Conservation (phyloP, 2,329 filamentous ascomycete species). For the Fusarium odoratissimum region DNA sequence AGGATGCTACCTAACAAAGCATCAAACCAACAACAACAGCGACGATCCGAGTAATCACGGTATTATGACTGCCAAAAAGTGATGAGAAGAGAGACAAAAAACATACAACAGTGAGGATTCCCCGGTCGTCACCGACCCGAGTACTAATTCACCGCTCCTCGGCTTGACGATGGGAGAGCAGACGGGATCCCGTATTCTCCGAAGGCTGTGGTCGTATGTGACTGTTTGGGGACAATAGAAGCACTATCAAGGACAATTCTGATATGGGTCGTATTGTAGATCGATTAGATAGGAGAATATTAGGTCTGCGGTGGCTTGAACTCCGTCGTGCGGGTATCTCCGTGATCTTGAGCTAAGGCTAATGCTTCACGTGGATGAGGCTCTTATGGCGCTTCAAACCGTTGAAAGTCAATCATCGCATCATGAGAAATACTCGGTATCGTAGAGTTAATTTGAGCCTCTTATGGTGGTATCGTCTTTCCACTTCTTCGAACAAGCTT, state of each 20-base stretch:
- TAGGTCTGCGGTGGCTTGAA: neutral
- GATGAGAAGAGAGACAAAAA: neutral
- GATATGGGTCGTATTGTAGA: accelerated
- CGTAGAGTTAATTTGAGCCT: neutral
- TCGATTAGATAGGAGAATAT: neutral
- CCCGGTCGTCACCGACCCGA: conserved; percentile 22
- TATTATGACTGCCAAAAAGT: neutral
- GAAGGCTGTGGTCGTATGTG: conserved; percentile 29
- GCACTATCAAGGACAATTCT: neutral
- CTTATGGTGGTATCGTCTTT: accelerated
- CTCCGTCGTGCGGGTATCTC: neutral
- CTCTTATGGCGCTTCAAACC: conserved; percentile 10
- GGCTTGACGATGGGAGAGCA: conserved; percentile 25
- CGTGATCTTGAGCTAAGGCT: neutral
- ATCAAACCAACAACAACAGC: neutral
- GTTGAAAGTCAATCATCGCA: neutral
- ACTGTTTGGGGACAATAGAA: accelerated
- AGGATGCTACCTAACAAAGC: neutral
- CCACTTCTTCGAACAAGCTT: accelerated
- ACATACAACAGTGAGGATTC: conserved; percentile 27
- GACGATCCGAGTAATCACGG: neutral
- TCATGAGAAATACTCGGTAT: neutral
- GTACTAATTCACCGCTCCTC: conserved; percentile 19
- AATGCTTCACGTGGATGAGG: neutral
- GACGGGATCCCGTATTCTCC: conserved; percentile 30